Evolutionary conservation across 2,329 filamentous ascomycete species (phyloP).

Genomic region (Ceratocystis cacaofunesta): DNA sequence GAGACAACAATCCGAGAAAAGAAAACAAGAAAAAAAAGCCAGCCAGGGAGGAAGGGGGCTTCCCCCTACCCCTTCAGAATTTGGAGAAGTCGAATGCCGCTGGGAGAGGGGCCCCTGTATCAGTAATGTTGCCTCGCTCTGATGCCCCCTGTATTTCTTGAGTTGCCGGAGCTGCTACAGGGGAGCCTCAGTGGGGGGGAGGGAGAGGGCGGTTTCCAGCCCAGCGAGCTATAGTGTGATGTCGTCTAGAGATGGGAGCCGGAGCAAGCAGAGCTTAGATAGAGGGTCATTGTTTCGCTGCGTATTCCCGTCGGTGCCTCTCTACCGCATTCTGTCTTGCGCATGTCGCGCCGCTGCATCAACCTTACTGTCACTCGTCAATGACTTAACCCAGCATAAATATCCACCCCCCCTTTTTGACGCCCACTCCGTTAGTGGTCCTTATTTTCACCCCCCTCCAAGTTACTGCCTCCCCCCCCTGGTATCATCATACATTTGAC

Average conservation of each 20-base stretch:
- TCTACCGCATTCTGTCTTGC: no score
- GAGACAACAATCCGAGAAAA: slow-evolving; percentile 14
- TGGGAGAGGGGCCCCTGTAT: neutral
- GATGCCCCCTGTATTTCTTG: neutral
- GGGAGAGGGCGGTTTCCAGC: neutral
- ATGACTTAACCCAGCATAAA: neutral
- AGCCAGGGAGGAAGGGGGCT: neutral
- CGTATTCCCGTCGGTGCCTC: no score
- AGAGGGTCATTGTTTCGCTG: no score
- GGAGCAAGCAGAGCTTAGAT: no score
- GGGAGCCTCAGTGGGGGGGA: neutral
- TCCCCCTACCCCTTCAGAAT: neutral
- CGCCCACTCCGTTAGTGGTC: neutral
- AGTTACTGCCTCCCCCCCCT: neutral
- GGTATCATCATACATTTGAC: neutral
- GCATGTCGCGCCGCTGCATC: no score
- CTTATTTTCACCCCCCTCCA: neutral
- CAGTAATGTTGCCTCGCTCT: neutral
- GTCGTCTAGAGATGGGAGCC: no score
- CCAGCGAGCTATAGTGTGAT: no score
- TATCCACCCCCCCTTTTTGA: neutral
- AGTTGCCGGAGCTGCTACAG: neutral
- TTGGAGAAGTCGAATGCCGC: neutral
- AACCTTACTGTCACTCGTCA: no score
- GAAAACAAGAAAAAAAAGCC: slow-evolving; percentile 14